Conservation (phyloP, 805 yeast species). For the Candida sithepensis region DNA sequence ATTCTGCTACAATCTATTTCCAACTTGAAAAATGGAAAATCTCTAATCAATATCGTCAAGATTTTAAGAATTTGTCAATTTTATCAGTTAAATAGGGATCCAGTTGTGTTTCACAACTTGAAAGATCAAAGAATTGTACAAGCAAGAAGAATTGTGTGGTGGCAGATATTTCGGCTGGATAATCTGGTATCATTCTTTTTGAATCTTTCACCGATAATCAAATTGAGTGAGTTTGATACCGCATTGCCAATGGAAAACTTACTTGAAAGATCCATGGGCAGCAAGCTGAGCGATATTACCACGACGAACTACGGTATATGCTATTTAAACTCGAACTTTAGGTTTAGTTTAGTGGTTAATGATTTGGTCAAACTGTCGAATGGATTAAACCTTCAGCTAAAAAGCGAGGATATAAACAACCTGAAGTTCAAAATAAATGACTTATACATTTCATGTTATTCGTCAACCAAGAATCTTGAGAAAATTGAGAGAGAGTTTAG, state of each 20-base stretch:
- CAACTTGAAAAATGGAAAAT: slow-evolving; percentile 24
- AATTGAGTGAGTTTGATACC: slow-evolving; percentile 24
- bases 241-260: slow-evolving; percentile 20
- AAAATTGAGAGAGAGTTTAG: slow-evolving; percentile 18
- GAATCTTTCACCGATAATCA: slow-evolving; percentile 22
- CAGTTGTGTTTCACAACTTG: slow-evolving; percentile 48
- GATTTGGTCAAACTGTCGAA: slow-evolving; percentile 49
- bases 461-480: slow-evolving; percentile 37
- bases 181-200: slow-evolving; percentile 23
- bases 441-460: slow-evolving; percentile 46
- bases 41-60: slow-evolving; percentile 20
- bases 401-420: slow-evolving; percentile 37
- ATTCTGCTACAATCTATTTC: slow-evolving; percentile 22
- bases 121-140: slow-evolving; percentile 47
- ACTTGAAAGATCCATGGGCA: not conserved
- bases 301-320: slow-evolving; percentile 10
- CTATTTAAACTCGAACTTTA: slow-evolving; percentile 21
- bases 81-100: slow-evolving; percentile 53
- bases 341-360: slow-evolving; percentile 45
- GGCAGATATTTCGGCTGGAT: slow-evolving; percentile 62
- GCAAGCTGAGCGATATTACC: not conserved
- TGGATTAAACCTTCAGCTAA: slow-evolving; percentile 42
- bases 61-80: slow-evolving; percentile 25
- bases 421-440: slow-evolving; percentile 48
- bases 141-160: slow-evolving; percentile 58